These are phyloP conservation scores for Begonia fuchsioides DNA, from an alignment of 306 rosid species.

Conservation along the genomic window DNA sequence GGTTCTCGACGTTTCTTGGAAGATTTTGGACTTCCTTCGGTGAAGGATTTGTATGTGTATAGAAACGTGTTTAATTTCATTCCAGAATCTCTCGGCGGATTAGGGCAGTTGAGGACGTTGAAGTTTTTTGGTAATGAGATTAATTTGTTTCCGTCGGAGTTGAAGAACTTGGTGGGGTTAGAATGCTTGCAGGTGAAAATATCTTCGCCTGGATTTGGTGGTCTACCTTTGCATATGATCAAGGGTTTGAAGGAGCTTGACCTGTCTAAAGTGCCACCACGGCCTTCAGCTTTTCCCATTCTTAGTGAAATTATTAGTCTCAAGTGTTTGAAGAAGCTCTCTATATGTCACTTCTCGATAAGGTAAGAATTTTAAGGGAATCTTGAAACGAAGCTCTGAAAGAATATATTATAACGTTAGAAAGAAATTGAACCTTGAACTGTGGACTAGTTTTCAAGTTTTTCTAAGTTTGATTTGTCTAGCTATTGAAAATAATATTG, in stretches of 20 bases:
- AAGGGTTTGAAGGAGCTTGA: conserved; percentile 76
- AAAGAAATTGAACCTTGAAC: too few species aligned
- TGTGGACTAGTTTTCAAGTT: too few species aligned
- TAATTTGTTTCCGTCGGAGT: conserved; percentile 58
- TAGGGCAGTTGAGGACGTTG: conserved; percentile 45
- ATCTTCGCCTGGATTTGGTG: conserved; percentile 69
- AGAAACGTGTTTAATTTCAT: conserved; percentile 63
- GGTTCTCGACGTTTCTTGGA: conserved; percentile 58
- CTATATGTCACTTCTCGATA: conserved; percentile 74
- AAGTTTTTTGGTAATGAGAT: conserved; percentile 89
- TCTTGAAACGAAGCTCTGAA: too few species aligned
- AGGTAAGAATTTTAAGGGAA: conserved; percentile 23
- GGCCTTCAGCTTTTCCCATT: conserved; percentile 73
- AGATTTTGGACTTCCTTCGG: conserved; percentile 40
- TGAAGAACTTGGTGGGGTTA: conserved; percentile 38
- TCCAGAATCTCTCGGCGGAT: conserved; percentile 45
- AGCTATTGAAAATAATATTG: too few species aligned
- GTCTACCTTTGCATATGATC: conserved; percentile 50
- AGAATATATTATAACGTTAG: too few species aligned
- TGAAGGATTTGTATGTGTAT: conserved; percentile 49
- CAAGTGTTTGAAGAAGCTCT: conserved; percentile 63
- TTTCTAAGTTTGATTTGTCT: too few species aligned
- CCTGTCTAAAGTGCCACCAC: conserved; percentile 66
- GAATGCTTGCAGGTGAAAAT: conserved; percentile 75
- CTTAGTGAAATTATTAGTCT: conserved; percentile 65